Evolutionary conservation across 495 filamentous ascomycete genomes (phyloP).

Genomic region (Hypomontagnella submonticulosa): DNA sequence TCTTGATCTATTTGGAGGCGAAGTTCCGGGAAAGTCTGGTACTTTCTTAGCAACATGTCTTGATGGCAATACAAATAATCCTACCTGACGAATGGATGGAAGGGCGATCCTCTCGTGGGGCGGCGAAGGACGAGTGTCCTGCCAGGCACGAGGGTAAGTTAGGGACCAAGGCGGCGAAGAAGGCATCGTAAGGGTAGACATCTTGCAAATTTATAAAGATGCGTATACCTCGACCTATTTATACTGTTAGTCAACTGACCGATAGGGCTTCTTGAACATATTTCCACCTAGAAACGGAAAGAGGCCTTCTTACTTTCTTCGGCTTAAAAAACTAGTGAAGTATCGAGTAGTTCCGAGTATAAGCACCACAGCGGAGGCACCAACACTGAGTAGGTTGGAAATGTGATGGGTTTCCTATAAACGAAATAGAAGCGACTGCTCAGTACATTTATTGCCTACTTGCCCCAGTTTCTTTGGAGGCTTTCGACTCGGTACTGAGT

Average conservation of each 20-base stretch:
- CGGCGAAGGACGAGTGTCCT: slow-evolving; percentile 38
- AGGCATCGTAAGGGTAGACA: slow-evolving; percentile 52
- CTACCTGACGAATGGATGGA: slow-evolving; percentile 59
- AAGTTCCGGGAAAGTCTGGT: slow-evolving; percentile 54
- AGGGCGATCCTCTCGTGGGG: slow-evolving; percentile 50
- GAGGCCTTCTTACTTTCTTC: too few relatives aligned
- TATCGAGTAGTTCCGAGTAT: too few relatives aligned
- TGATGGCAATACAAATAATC: not conserved
- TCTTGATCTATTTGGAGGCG: slow-evolving; percentile 34
- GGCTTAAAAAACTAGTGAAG: too few relatives aligned
- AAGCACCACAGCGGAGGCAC: too few relatives aligned
- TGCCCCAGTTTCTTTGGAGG: too few relatives aligned
- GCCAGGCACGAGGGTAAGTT: slow-evolving; percentile 43
- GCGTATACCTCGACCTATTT: slow-evolving; percentile 9
- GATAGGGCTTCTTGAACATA: not conserved
- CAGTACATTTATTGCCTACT: not conserved
- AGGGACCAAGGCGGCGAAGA: slow-evolving; percentile 41
- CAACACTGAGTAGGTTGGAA: too few relatives aligned
- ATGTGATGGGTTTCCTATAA: too few relatives aligned
- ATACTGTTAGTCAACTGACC: slow-evolving; percentile 10
- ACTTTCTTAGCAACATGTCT: slow-evolving; percentile 31
- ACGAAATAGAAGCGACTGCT: not conserved
- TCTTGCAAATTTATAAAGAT: slow-evolving; percentile 30
- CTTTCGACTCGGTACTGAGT: too few relatives aligned
- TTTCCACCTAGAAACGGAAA: not conserved